phyloP scores from a whole-genome alignment of 2,329 filamentous ascomycete genomes.

The Aquanectria penicillioides region DNA sequence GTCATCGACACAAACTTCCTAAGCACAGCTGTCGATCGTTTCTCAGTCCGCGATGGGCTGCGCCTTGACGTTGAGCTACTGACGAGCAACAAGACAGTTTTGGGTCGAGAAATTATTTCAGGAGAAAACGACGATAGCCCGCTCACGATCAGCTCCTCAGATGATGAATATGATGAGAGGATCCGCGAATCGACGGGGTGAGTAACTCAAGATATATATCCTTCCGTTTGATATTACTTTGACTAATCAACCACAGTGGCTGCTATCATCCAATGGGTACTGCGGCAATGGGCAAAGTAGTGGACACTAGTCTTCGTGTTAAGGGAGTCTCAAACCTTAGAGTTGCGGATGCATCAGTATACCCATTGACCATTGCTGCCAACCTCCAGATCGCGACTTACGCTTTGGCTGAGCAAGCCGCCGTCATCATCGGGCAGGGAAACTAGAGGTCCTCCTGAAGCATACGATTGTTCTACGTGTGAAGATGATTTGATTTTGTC shows the following conservation, averaged over 20 bases:
- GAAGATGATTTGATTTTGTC: too few species aligned
- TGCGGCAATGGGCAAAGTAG: constrained; percentile 54
- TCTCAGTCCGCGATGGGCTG: constrained; percentile 41
- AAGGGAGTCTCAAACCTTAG: constrained; percentile 50
- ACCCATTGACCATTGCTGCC: not conserved
- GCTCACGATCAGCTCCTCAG: constrained; percentile 33
- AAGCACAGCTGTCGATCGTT: constrained; percentile 43
- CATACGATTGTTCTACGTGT: too few species aligned
- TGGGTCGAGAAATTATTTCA: constrained; percentile 35
- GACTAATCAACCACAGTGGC: constrained; percentile 19
- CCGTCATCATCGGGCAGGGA: not conserved
- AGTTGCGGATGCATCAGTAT: constrained; percentile 47
- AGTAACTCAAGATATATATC: not conserved
- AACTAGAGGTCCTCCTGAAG: too few species aligned
- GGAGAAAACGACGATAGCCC: constrained; percentile 32
- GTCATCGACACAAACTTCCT: constrained; percentile 45
- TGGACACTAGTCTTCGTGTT: constrained; percentile 52
- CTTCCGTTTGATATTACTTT: not conserved
- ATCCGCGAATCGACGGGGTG: constrained; percentile 25
- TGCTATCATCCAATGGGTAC: constrained; percentile 44
- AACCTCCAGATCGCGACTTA: constrained; percentile 7
- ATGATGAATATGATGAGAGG: constrained; percentile 43
- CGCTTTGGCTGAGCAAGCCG: constrained; percentile 8
- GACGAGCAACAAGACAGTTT: constrained; percentile 21
- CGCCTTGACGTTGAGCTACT: constrained; percentile 37